Conservation (phyloP, 2,329 filamentous ascomycete species). For the Ascochyta clinopodiicola region DNA sequence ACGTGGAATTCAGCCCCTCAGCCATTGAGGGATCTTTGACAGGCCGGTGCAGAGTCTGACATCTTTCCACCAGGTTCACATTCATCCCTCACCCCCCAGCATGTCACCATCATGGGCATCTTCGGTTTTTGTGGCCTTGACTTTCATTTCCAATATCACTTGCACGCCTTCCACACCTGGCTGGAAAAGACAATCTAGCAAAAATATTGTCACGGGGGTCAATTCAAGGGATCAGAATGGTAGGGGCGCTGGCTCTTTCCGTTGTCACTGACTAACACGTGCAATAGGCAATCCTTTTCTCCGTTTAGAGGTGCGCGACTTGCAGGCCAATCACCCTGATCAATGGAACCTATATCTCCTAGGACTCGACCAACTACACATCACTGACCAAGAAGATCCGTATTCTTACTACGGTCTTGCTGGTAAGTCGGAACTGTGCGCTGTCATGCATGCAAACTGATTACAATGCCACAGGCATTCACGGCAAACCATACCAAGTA, state of each 20-base stretch:
- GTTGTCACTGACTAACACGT: constrained; percentile 1
- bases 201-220: constrained; percentile 28
- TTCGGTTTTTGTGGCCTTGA: constrained; percentile 1
- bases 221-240: constrained; percentile 29
- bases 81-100: background rate
- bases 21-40: background rate
- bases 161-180: constrained; percentile 9
- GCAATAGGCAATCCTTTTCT: constrained; percentile 35
- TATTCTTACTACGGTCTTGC: constrained; percentile 80
- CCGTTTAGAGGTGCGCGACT: constrained; percentile 72
- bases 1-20: background rate
- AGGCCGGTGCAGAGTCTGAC: constrained; percentile 1
- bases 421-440: constrained; percentile 56
- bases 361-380: constrained; percentile 73
- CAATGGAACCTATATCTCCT: constrained; percentile 80
- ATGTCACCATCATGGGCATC: constrained; percentile 15
- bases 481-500: constrained; percentile 45
- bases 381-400: constrained; percentile 65
- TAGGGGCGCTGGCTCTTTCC: background rate
- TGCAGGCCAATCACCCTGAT: constrained; percentile 64
- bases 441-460: too few relatives aligned
- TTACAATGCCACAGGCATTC: constrained; percentile 33
- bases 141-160: constrained; percentile 11
- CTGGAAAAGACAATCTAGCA: constrained; percentile 7
- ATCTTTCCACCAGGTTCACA: background rate